These are phyloP conservation scores for Phytopythium boreale DNA, from an alignment of 352 stramenopile genomes.

Conservation along the genomic window DNA sequence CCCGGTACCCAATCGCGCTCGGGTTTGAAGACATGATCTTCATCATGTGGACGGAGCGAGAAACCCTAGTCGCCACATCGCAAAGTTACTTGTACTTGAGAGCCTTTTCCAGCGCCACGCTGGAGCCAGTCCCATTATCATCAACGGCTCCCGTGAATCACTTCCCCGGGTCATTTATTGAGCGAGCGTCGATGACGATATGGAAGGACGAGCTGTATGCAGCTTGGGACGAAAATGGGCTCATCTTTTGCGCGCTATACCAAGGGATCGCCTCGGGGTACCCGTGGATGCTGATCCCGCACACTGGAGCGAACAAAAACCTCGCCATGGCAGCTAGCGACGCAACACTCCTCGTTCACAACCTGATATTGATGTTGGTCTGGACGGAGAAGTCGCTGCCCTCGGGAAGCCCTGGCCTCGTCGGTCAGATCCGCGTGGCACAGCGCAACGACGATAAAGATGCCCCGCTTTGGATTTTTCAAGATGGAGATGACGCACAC, in stretches of 20 bases:
- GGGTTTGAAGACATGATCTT: slow-evolving; percentile 45
- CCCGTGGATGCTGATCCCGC: slow-evolving; percentile 61
- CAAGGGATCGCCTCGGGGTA: slow-evolving; percentile 29
- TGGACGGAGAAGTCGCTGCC: slow-evolving; percentile 45
- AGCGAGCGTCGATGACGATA: slow-evolving; percentile 33
- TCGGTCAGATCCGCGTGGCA: slow-evolving; percentile 55
- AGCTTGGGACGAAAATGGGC: slow-evolving; percentile 67
- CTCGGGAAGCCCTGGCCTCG: slow-evolving; percentile 11
- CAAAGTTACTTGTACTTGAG: slow-evolving; percentile 55
- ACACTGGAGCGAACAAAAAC: slow-evolving; percentile 64
- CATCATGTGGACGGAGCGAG: slow-evolving; percentile 67
- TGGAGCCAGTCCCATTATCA: slow-evolving; percentile 24
- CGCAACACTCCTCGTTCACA: slow-evolving; percentile 49
- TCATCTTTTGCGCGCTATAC: slow-evolving; percentile 55
- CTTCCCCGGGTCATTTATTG: slow-evolving; percentile 47
- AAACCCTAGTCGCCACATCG: slow-evolving; percentile 22
- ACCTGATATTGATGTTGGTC: slow-evolving; percentile 51
- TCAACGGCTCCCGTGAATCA: slow-evolving; percentile 37
- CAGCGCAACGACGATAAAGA: slow-evolving; percentile 49
- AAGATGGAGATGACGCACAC: slow-evolving; percentile 47
- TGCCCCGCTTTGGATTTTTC: slow-evolving; percentile 66
- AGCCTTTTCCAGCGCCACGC: slow-evolving; percentile 40
- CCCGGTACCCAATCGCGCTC: slow-evolving; percentile 32
- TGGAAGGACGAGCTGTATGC: slow-evolving; percentile 54
- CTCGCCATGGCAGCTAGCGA: slow-evolving; percentile 41